phyloP scores from a whole-genome alignment of 768 basidiomycete species.

The Boletus eberwhitei region DNA sequence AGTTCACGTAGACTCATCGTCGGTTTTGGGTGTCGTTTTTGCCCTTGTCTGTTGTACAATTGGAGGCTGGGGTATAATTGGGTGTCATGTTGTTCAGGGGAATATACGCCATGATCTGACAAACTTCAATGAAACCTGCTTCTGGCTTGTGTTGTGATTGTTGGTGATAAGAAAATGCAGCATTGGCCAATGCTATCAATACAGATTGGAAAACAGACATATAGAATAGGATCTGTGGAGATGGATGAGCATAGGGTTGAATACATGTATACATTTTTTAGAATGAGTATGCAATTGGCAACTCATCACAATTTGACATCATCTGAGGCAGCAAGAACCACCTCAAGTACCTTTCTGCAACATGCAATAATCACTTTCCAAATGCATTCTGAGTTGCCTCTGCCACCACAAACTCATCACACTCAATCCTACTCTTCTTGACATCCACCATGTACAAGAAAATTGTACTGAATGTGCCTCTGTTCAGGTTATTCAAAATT shows the following conservation, averaged over 20 bases:
- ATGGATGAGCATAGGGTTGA: background rate
- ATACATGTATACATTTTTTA: background rate
- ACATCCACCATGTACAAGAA: constrained; percentile 65
- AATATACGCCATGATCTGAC: background rate
- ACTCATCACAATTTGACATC: background rate
- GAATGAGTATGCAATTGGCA: no score
- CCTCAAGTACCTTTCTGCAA: background rate
- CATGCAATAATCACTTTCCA: background rate
- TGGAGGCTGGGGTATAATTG: no score
- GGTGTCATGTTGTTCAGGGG: background rate
- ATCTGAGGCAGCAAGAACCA: background rate
- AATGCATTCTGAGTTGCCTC: constrained; percentile 46
- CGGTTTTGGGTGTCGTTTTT: no score
- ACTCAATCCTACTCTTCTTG: constrained; percentile 60
- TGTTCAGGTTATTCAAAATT: background rate
- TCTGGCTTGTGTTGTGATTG: background rate
- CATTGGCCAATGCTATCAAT: background rate
- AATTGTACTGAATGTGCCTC: constrained; percentile 34
- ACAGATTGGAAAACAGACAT: background rate
- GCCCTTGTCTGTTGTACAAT: background rate
- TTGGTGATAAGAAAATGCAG: background rate
- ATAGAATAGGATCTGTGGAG: no score
- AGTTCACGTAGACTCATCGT: background rate
- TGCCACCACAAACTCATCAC: constrained; percentile 56
- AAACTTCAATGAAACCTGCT: background rate